Base-by-base conservation (phyloP, 495 filamentous ascomycete species). In the Jackrogersella multiformis region DNA sequence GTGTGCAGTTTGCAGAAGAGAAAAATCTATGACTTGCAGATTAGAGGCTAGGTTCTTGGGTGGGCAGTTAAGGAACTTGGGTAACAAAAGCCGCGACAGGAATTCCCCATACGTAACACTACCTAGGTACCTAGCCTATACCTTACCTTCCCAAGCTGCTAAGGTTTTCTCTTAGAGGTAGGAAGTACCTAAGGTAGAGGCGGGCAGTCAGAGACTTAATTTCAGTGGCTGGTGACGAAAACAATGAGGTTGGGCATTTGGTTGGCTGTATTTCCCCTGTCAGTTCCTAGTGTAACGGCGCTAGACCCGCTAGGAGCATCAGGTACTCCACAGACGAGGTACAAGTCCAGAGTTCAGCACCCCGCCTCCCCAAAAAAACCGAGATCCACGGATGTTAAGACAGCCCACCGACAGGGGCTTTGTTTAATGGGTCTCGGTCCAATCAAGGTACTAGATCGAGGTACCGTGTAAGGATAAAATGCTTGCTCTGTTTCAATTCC, bases 181-280 rank as follows among this genome's bases (percentile, higher is more conserved):
- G 9, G 16, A 10, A n/a, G 23, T 42, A 24, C 56, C 49, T 61
- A 61, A 54, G 55, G 54, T 35, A 39, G 53, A 66, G 32, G 61
- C 63, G 62, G 67, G 52, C 51, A 55, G 46, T 30, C 3, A 30
- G 26, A 30, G 26, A 30, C 56, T 32, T 49, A 70, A 70, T 70
- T 69, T 28, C 54, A 70, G 67, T 70, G 67, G 67, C 67, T 70
- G 67, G 67, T 66, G 67, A 70, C 51, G 61, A 70, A 70, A 70
- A 70, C 41, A 65, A 70, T 66, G 67, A 70, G 67, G 67, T 70
- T 70, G 67, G 67, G 30, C 45, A 23, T 64, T 48, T 69, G 66
- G 66, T 69, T 64, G 66, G 66, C 51, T 59, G 16, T 61, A 61
- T 51, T 20, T 15, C 12, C 55, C 42, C 35, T 48, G 42, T 24